phyloP scores from a whole-genome alignment of 768 basidiomycete species.

The Dictyophora rubrovolvata region DNA sequence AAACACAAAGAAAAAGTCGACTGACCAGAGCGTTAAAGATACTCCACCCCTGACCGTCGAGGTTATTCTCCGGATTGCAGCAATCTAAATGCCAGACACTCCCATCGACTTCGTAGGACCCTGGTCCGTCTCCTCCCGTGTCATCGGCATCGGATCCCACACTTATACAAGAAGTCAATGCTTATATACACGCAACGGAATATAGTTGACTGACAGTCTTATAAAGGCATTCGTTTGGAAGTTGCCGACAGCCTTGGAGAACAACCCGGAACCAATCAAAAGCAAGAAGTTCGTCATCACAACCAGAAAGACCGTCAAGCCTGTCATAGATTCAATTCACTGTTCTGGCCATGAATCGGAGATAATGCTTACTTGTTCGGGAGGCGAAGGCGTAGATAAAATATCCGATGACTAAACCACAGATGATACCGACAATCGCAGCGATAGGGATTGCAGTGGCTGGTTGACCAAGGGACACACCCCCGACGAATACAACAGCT shows the following conservation, averaged over 20 bases:
- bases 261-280: constrained; percentile 90
- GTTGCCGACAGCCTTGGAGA: constrained; percentile 64
- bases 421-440: constrained; percentile 73
- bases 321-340: constrained; percentile 25
- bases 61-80: constrained; percentile 53
- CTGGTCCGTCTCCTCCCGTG: constrained; percentile 62
- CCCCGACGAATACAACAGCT: constrained; percentile 88
- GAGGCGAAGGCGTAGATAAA: constrained; percentile 75
- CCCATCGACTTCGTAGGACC: constrained; percentile 69
- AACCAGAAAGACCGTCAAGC: constrained; percentile 79
- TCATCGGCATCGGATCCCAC: constrained; percentile 72
- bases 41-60: constrained; percentile 52
- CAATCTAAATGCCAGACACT: constrained; percentile 86
- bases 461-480: constrained; percentile 72
- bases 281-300: constrained; percentile 87
- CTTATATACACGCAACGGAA: background rate
- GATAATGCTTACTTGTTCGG: constrained; percentile 45
- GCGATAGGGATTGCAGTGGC: constrained; percentile 86
- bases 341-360: too few relatives aligned
- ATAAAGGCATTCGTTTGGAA: constrained; percentile 67
- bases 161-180: constrained; percentile 13
- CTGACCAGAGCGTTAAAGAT: constrained; percentile 72
- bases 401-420: constrained; percentile 64
- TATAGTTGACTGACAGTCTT: constrained; percentile 25
- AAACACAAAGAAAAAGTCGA: background rate